Percentiles rank a stretch among this genome's conserved stretches.
Conservation (phyloP, 2,329 filamentous ascomycete species). For the Aplosporella prunicola region DNA sequence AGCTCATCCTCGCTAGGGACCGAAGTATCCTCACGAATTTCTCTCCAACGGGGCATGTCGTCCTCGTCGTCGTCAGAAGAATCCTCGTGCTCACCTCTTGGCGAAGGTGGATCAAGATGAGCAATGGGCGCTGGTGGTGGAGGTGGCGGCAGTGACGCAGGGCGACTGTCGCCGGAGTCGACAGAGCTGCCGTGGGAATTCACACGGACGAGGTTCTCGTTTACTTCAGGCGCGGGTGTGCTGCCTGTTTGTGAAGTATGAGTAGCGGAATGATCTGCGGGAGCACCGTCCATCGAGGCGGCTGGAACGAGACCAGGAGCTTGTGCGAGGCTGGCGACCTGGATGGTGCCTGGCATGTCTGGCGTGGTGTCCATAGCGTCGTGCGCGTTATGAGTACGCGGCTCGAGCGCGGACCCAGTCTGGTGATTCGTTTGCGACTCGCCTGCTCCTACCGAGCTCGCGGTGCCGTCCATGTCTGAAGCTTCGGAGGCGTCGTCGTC, state of each 20-base stretch:
- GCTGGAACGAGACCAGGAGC: background rate
- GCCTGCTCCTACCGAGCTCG: constrained; percentile 4
- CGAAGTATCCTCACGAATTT: constrained; percentile 47
- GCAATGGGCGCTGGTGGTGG: background rate
- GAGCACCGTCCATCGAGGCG: constrained; percentile 18
- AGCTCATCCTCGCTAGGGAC: constrained; percentile 48
- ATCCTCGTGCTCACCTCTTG: constrained; percentile 11
- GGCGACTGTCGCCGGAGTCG: background rate
- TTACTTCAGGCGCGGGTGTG: constrained; percentile 1
- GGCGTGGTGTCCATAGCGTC: constrained; percentile 32
- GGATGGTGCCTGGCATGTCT: constrained; percentile 16
- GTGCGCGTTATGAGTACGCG: constrained; percentile 15
- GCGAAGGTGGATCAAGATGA: background rate
- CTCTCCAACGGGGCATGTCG: constrained; percentile 37
- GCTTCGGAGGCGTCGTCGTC: constrained; percentile 11
- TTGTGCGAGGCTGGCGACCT: background rate
- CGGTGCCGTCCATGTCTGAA: constrained; percentile 23
- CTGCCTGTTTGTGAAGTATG: constrained; percentile 15
- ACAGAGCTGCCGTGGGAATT: constrained; percentile 11
- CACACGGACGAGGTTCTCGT: constrained; percentile 8
- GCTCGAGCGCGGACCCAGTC: background rate
- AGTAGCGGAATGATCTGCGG: constrained; percentile 14
- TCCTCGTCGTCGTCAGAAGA: constrained; percentile 29
- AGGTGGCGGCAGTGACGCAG: constrained; percentile 5
- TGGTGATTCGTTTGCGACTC: background rate